Base-by-base conservation (phyloP, 352 stramenopile species). In the Globisporangium nodosum region DNA sequence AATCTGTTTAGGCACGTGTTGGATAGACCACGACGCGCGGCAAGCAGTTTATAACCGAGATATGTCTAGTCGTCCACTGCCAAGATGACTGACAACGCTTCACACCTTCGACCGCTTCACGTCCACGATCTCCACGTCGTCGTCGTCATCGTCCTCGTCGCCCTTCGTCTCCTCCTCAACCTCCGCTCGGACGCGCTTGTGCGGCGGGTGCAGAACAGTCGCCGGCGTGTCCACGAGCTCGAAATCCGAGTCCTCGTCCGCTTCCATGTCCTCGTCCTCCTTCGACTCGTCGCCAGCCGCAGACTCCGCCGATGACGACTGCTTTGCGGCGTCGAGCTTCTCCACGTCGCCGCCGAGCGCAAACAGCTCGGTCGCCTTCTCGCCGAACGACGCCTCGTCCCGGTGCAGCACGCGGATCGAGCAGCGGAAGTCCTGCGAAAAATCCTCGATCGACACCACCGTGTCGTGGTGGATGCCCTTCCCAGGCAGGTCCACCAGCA, bases 401-500 rank as follows among this genome's bases (percentile, higher is more conserved):
- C 69, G 68, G 58, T 96, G 85, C 50, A 90, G 67, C 30, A 97
- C 78, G 40, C 72, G 82, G 35, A 97, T 79, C 52, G 81, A 85
- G 62, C 87, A 92, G 51, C 87, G 77, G 56, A 97, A 96, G 55
- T 98, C 89, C 70, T 98, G 96, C 21, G 87, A 94, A 69, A 98
- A 98, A 73, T 99, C 96, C 66, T 98, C 93, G 40, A 98, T 77
- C 9, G 83, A 90, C 30, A 99, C 56, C 5, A 96, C 88, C 43
- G 84, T 97, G 51, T 97, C 94, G 66, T 98, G 78, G 45, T 82
- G 74, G 54, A 98, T 86, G 42, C 96, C 96, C 30, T 96, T 96
- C 53, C 82, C 90, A 1, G 96, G 96, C 18, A 98, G 70, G 56
- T 97, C 71, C 42, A 72, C 60, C 9, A 95, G 68, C 30, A 79